These are phyloP conservation scores for Fusarium napiforme DNA, from an alignment of 2,329 filamentous ascomycete genomes.

Conservation along the genomic window DNA sequence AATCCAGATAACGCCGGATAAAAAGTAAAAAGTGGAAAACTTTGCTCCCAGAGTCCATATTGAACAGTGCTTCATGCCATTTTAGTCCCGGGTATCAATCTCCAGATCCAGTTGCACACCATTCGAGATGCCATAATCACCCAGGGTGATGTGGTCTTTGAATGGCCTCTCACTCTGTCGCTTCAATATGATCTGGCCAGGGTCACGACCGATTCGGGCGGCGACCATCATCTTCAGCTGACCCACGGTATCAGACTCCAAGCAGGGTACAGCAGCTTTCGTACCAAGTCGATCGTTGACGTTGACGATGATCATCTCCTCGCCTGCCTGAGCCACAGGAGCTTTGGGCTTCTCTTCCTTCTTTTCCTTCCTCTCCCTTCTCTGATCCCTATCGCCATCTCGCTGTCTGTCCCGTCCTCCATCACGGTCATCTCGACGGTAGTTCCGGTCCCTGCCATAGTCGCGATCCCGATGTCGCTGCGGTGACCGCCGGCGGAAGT, in stretches of 20 bases:
- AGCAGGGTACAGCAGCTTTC: slow-evolving; percentile 92
- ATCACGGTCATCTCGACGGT: slow-evolving; percentile 40
- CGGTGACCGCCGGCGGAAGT: slow-evolving; percentile 41
- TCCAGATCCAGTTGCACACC: slow-evolving; percentile 78
- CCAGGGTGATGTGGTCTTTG: slow-evolving; percentile 87
- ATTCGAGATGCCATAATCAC: slow-evolving; percentile 94
- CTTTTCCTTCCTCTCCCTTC: slow-evolving; percentile 50
- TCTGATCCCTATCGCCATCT: slow-evolving; percentile 33
- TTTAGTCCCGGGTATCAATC: slow-evolving; percentile 69
- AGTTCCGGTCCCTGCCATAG: slow-evolving; percentile 32
- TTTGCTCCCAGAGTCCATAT: background rate
- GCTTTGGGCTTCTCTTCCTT: slow-evolving; percentile 53
- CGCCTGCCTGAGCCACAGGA: slow-evolving; percentile 53
- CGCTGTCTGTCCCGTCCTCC: slow-evolving; percentile 25
- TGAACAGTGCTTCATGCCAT: background rate
- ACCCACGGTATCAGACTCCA: slow-evolving; percentile 84
- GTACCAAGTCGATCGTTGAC: slow-evolving; percentile 96
- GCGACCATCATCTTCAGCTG: slow-evolving; percentile 94
- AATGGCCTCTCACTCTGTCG: slow-evolving; percentile 93
- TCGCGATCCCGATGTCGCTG: slow-evolving; percentile 37
- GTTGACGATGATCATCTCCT: slow-evolving; percentile 93
- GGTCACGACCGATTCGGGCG: slow-evolving; percentile 85
- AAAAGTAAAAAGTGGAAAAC: background rate
- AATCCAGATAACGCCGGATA: background rate
- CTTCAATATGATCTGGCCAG: slow-evolving; percentile 91